phyloP scores from a whole-genome alignment of 441 rosid species.

The Manihot esculenta region DNA sequence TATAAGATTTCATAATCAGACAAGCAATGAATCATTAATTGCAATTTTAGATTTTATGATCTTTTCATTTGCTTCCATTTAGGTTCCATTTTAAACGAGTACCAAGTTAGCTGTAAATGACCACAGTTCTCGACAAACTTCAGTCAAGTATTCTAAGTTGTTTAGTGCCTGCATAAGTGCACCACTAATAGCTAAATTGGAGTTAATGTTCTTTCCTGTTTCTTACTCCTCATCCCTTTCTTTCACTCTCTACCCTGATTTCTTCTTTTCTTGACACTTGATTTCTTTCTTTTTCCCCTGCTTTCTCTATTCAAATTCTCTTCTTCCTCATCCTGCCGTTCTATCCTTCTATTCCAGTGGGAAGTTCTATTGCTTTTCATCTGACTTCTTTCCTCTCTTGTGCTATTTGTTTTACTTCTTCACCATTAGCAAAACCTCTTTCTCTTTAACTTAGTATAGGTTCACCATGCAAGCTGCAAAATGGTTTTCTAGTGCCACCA shows the following conservation, averaged over 20 bases:
- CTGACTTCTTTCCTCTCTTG: not conserved
- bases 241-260: not conserved
- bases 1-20: slow-evolving; percentile 13
- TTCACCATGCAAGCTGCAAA: not conserved
- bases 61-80: no score
- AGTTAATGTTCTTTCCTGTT: not conserved
- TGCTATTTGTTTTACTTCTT: not conserved
- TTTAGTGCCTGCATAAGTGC: not conserved
- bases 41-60: not conserved
- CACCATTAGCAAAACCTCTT: not conserved
- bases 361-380: not conserved
- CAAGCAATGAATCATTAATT: not conserved
- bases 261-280: not conserved
- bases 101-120: not conserved
- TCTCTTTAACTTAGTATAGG: not conserved
- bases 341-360: not conserved
- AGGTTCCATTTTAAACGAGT: not conserved
- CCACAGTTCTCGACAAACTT: not conserved
- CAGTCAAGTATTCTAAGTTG: not conserved
- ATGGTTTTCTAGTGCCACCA: not conserved
- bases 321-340: not conserved
- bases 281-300: not conserved
- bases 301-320: not conserved
- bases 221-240: not conserved
- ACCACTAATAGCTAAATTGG: not conserved